Evolutionary conservation across 805 yeast species (phyloP), one percentile per base, ranked within the genome.

Genomic region (Yamadazyma laniorum): DNA sequence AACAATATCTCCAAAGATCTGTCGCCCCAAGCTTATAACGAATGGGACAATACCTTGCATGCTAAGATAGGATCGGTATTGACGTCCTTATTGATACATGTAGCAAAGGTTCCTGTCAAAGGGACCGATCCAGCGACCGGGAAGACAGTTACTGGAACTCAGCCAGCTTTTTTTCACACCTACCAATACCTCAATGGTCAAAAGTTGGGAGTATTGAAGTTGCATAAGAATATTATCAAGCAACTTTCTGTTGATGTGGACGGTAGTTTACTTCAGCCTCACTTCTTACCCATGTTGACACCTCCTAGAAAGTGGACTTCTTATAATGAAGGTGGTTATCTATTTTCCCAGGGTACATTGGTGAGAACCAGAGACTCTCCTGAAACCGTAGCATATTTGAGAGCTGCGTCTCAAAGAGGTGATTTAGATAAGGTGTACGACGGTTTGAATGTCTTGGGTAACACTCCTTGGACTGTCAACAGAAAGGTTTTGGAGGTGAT

Each of bases 391-490:
- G 96, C 96, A 0, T 93, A 93, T 55, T 70, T 91, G 35, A 82
- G 79, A 51, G 93, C 95, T 0, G 96, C 96, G 2, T 77, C 88
- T 7, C 80, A 79, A 19, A 71, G 81, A 18, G 77, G 80, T 7
- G 77, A 76, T 34, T 63, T 93, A 43, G 79, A 77, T 28, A 62
- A 70, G 11, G 84, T 93, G 12, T 85, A 82, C 52, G 74, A 77
- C 35, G 98, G 97, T 3, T 69, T 90, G 43, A 89, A 88, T 55
- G 91, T 85, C 11, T 63, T 91, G 39, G 98, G 98, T 6, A 65
- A 72, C 27, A 85, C 98, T 2, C 74, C 96, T 0, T 93, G 99
- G 99, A 85, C 97, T 1, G 82, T 93, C 23, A 93, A 93, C 58
- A 75, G 79, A 36, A 69, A 66, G 17, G 67, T 93, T 5, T 80